Evolutionary conservation across 2,329 filamentous ascomycete species (phyloP), one percentile per base, ranked within the genome.

Genomic region (Microdochium bolleyi): DNA sequence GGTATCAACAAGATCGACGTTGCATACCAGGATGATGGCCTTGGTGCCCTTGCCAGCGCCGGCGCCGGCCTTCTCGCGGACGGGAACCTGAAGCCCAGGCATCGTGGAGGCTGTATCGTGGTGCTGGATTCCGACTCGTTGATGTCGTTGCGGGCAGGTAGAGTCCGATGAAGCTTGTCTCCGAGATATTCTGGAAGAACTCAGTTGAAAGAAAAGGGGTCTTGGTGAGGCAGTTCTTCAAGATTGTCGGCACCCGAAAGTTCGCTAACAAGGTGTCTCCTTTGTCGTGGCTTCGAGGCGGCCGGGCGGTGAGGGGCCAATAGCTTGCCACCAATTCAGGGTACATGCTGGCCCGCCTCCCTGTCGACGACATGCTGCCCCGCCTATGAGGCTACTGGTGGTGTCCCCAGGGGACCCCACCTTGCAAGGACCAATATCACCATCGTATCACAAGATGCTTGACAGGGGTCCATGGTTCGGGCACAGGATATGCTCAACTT

Each of bases 1-100:
- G 50, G 19, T 49, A 49, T 49, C 25, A 25, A 22, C 22, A 25
- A 34, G 44, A 22, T 19, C 16, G 50, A 54, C 51, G 48, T 54
- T 54, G 69, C 78, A 65, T 79, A 96, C 92, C 77, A 97, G 77
- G 73, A 97, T 96, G 61, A 96, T 87, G 61, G 92, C 92, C 76
- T 96, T 97, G 68, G 92, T 96, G 59, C 85, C 80, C 65, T 83
- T 80, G 48, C 64, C 59, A 58, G 70, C 62, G 61, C 76, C 41
- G 41, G 10, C 74, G 67, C 77, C 77, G 60, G 74, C 64, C 62
- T 75, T 78, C 64, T 73, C 68, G 53, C 75, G 73, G 67, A 74
- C 67, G 60, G 79, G 78, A 61, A 84, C 73, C 60, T 83, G 78
- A 54, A 82, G 76, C 41, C 41, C 41, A 46, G 41, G 41, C 48